phyloP scores from a whole-genome alignment of 2,329 filamentous ascomycete species.

The Fusarium secorum region DNA sequence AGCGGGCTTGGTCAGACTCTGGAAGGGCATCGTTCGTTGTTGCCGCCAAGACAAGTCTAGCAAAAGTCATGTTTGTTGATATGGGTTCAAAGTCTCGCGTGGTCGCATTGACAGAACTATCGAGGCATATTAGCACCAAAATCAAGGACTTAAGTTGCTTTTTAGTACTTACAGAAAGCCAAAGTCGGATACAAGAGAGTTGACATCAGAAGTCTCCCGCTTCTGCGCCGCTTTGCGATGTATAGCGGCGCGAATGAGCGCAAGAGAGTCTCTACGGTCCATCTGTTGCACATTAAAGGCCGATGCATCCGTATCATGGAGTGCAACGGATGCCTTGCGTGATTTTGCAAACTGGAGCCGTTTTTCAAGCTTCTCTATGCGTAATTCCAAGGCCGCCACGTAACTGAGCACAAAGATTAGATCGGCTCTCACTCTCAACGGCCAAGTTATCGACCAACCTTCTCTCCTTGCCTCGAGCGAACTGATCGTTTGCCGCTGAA shows the following conservation, averaged over 20 bases:
- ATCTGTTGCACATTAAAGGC: conserved; percentile 45
- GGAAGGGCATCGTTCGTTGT: conserved; percentile 77
- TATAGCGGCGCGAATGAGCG: conserved; percentile 68
- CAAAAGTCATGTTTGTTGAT: conserved; percentile 89
- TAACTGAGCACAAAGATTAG: conserved; percentile 64
- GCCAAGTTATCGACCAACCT: conserved; percentile 62
- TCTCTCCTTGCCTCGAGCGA: conserved; percentile 91
- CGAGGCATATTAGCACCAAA: conserved; percentile 3
- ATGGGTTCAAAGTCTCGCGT: conserved; percentile 93
- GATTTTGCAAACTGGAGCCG: conserved; percentile 74
- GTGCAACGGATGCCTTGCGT: conserved; percentile 73
- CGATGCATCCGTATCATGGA: conserved; percentile 65
- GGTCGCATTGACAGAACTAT: conserved; percentile 89
- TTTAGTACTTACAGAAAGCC: conserved; percentile 74
- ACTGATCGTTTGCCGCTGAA: conserved; percentile 94
- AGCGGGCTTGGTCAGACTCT: conserved; percentile 62
- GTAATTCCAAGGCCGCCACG: conserved; percentile 91
- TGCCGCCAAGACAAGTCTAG: conserved; percentile 84
- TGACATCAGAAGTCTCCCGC: conserved; percentile 84
- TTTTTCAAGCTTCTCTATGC: conserved; percentile 86
- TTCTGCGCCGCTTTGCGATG: conserved; percentile 70
- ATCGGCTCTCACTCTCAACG: not conserved
- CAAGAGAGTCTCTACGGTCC: conserved; percentile 70
- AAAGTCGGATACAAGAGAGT: conserved; percentile 92
- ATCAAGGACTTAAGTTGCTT: not conserved